These are phyloP conservation scores for Diaporthe nobilis DNA, from an alignment of 2,329 filamentous ascomycete genomes.

Conservation along the genomic window DNA sequence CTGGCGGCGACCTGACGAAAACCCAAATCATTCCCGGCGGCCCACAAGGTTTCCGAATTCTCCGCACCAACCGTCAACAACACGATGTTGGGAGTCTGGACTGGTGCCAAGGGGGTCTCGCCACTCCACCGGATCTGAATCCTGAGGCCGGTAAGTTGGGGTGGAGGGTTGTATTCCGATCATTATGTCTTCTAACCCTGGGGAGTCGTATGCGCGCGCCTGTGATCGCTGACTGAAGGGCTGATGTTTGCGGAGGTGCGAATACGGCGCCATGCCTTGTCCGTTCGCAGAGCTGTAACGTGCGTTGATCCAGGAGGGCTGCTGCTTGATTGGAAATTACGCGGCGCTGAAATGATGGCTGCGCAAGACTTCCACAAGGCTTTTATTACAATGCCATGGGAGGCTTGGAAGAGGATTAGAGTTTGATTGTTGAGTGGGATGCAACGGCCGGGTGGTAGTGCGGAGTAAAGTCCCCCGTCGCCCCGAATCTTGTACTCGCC, in stretches of 20 bases:
- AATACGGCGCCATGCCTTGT: background rate
- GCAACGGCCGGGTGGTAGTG: background rate
- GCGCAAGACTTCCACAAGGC: background rate
- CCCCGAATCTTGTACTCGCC: background rate
- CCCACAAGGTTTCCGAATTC: conserved; percentile 13
- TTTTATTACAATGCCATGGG: background rate
- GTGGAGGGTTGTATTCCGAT: background rate
- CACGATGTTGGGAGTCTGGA: background rate
- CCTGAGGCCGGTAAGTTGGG: background rate
- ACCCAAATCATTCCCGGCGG: background rate
- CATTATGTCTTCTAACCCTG: background rate
- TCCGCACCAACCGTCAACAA: background rate
- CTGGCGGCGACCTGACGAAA: background rate
- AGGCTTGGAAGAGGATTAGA: conserved; percentile 9
- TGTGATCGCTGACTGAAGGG: background rate
- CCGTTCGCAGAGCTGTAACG: conserved; percentile 15
- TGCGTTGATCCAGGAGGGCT: background rate
- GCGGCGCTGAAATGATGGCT: background rate
- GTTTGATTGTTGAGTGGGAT: conserved; percentile 8
- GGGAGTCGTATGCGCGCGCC: no score
- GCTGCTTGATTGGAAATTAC: background rate
- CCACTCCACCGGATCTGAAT: background rate
- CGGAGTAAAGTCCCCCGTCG: background rate
- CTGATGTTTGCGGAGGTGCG: background rate
- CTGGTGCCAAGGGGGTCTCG: background rate